Evolutionary conservation across 2,329 filamentous ascomycete species (phyloP), one percentile per base, ranked within the genome.

Genomic region (Decorospora gaudefroyi): DNA sequence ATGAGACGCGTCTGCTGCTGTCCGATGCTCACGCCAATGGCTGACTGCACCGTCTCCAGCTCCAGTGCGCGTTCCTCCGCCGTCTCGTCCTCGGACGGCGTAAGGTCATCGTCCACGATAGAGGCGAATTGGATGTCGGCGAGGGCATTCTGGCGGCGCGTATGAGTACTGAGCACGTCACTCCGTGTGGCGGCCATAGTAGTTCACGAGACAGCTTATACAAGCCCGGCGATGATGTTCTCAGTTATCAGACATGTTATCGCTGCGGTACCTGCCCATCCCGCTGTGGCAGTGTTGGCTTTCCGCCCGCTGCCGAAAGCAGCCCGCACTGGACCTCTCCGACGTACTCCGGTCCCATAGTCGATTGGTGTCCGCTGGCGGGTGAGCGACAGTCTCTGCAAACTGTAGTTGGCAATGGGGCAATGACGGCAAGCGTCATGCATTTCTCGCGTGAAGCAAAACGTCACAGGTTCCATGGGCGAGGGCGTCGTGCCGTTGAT

Each of bases 11-110:
- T 80, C 62, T 85, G 82, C 28, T 75, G 72, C 26, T 73, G 74
- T 46, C 80, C 74, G 50, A 85, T 82, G 59, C 81, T 83, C 57
- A 84, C 73, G 2, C 80, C 81, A 53, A 85, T 73, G 22, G 81
- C 71, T 9, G 68, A 72, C 38, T 71, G 67, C 11, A 66, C 72
- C 49, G 74, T 70, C 34, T 74, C 70, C 32, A 69, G 46, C 49
- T 67, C 61, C 38, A 69, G 49, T 22, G 44, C 49, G 18, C 52
- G 45, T 39, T 65, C 55, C 38, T 64, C 57, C 39, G 65, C 42
- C 25, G 62, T 64, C 32, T 76, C 61, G 35, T 76, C 74, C 17
- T 76, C 74, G 37, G 74, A 76, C 4, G 74, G 74, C n/a, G 72
- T 73, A 35, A 68, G 70, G 39, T 67, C 60, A 30, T 69, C 65